phyloP scores from a whole-genome alignment of 1,284 basidiomycete genomes.

The Vanrija sp. region DNA sequence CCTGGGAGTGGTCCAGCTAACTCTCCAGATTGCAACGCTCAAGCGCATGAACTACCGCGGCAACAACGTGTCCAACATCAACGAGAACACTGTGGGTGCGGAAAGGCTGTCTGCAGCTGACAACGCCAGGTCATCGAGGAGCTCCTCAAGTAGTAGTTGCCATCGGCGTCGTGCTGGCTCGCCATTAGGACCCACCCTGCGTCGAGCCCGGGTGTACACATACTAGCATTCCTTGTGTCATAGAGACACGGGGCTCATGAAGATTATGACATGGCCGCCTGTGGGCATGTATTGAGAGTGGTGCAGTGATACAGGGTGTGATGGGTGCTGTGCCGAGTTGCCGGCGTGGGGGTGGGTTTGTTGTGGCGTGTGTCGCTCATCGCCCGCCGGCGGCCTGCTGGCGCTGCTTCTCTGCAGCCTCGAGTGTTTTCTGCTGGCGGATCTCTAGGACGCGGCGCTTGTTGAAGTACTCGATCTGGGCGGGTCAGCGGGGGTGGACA shows the following conservation, averaged over 20 bases:
- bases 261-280: not conserved
- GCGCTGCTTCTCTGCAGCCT: slow-evolving; percentile 36
- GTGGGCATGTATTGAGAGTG: not conserved
- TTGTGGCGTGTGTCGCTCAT: not conserved
- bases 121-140: slow-evolving; percentile 41
- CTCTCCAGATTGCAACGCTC: slow-evolving; percentile 71
- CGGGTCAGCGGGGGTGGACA: not conserved
- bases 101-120: not conserved
- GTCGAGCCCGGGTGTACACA: not conserved
- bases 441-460: slow-evolving; percentile 50
- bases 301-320: not conserved
- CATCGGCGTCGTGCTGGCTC: too few relatives aligned
- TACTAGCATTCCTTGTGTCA: slow-evolving; percentile 10
- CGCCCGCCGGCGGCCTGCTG: slow-evolving; percentile 16
- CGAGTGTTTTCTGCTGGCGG: slow-evolving; percentile 45
- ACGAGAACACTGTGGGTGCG: slow-evolving; percentile 38
- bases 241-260: slow-evolving; percentile 2
- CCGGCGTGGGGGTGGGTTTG: not conserved
- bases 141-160: slow-evolving; percentile 31
- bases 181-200: not conserved
- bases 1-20: not conserved
- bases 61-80: slow-evolving; percentile 45
- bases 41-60: slow-evolving; percentile 86
- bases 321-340: not conserved
- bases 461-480: slow-evolving; percentile 52